Base-by-base conservation (phyloP, 169 alveolate genomes). In the Plasmodium knowlesi region DNA sequence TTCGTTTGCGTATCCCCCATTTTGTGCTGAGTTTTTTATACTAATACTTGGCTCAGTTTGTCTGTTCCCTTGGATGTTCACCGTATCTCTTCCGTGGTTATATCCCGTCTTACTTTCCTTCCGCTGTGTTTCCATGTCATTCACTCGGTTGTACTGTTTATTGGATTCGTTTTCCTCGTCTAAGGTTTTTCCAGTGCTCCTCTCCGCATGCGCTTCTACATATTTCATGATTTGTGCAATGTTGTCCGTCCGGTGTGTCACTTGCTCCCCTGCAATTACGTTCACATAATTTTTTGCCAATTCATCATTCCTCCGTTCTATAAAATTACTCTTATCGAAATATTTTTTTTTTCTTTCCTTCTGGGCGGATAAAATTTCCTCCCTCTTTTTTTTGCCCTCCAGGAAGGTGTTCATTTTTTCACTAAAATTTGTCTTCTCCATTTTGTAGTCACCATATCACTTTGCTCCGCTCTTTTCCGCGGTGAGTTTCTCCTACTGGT, bases 361-460 rank as follows among this genome's bases (percentile, higher is more conserved):
- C 12, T 5, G 30, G 34, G 41, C 16, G 37, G 37, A 25, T 67
- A 67, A 19, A 67, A 22, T 22, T 9, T 25, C 37, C 37, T 67
- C 76, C 76, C 84, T 54, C 93, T 86, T 86, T 74, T 86, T 16
- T 86, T 86, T 39, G 22, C 46, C 19, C 80, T 76, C 70, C 30
- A 16, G 22, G 61, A 39, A 28, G 61, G 70, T 14, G 46, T 54
- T 73, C 22, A 86, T 16, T 5, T 86, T 76, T 74, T 86, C 74
- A 10, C 78, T 86, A 32, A 86, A 86, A 30, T 37, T 74, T 30
- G 54, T 54, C 30, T 32, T 8, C n/a, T 84, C 25, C 92, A 84
- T 84, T 22, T 43, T 72, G 43, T 72, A 12, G 8, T 57, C 67
- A 8, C 57, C 22, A 10, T 14, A 19, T 30, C 53, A 39, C n/a